Base-by-base conservation (phyloP, 2,329 filamentous ascomycete species). In the Penicillium sp. region DNA sequence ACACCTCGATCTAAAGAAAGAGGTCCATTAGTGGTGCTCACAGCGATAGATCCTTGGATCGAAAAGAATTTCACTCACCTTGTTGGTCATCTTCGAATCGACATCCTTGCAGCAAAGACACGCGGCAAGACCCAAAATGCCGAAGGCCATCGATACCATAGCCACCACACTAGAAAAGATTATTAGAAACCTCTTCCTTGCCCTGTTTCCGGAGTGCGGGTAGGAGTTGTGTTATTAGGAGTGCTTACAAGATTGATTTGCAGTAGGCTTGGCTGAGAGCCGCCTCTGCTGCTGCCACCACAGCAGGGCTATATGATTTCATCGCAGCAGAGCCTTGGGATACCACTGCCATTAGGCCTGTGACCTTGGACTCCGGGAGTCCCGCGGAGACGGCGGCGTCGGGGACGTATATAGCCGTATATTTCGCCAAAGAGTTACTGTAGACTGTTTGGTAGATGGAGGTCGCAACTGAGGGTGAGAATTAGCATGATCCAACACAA, bases 361-460 rank as follows among this genome's bases (percentile, higher is more conserved):
- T 29, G 2, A 75, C 66, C 22, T 68, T 64, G 3, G 63, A 64
- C 34, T 66, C 62, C 1, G 70, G 57, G 0, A 76, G 61, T n/a
- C 75, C 74, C 3, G 75, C 75, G 0, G 61, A 65, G 2, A 65
- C 66, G 13, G 65, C 75, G 0, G 75, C 75, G 2, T 61, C 40
- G 2, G 74, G 71, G 14, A 78, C 69, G 6, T 74, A 66, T 13
- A 63, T 62, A 7, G 59, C 60, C 7, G 70, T 71, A 48, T 68
- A 65, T 13, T 69, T 68, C 9, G 59, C 60, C 20, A 73, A 65
- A 2, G 66, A 68, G 50, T 77, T 79, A 50, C 69, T 74, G 34
- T 76, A 66, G 50, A 79, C 75, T 5, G 76, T 76, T 13, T 70
- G 70, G 61, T 78, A 80, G 26, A 77, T 69, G 1, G 73, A 69